These are phyloP conservation scores for Entomophthora muscae DNA, from an alignment of 371 early-diverging fungal genomes.

Conservation along the genomic window DNA sequence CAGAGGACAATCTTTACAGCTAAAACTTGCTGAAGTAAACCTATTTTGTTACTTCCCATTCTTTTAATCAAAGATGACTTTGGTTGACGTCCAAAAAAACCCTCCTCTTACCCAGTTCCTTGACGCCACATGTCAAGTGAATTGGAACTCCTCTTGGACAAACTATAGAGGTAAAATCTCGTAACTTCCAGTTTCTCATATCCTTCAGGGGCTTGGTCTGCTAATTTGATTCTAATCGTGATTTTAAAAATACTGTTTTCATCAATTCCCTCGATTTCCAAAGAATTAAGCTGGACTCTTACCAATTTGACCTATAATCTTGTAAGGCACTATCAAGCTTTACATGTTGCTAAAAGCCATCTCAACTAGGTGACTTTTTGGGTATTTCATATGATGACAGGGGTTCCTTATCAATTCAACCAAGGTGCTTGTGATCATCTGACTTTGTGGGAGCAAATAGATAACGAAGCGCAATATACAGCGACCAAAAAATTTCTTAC, in stretches of 20 bases:
- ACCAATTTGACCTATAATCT: conserved; percentile 80
- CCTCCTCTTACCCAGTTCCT: conserved; percentile 3
- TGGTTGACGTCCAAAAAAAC: conserved; percentile 1
- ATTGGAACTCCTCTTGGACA: conserved; percentile 10
- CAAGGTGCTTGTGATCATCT: conserved; percentile 89
- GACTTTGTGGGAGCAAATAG: conserved; percentile 97
- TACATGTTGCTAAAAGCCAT: conserved; percentile 12
- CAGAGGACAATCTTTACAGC: no score
- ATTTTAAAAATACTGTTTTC: conserved; percentile 65
- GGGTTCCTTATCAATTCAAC: conserved; percentile 84
- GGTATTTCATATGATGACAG: conserved; percentile 91
- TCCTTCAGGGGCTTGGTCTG: conserved; percentile 74
- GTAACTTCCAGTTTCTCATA: neutral
- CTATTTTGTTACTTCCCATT: no score
- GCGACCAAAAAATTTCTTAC: conserved; percentile 91
- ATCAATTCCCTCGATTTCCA: conserved; percentile 72
- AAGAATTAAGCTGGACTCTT: conserved; percentile 88
- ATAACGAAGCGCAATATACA: conserved; percentile 91
- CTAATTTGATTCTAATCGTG: conserved; percentile 60
- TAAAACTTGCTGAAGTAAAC: no score
- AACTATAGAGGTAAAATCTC: conserved; percentile 9
- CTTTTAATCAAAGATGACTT: conserved; percentile 3
- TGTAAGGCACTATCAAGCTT: no score
- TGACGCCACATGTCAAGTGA: conserved; percentile 8
- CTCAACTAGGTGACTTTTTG: conserved; percentile 79